Percentiles rank a stretch among this genome's conserved stretches.
Conservation (phyloP, 805 yeast species). For the Saturnispora hagleri region DNA sequence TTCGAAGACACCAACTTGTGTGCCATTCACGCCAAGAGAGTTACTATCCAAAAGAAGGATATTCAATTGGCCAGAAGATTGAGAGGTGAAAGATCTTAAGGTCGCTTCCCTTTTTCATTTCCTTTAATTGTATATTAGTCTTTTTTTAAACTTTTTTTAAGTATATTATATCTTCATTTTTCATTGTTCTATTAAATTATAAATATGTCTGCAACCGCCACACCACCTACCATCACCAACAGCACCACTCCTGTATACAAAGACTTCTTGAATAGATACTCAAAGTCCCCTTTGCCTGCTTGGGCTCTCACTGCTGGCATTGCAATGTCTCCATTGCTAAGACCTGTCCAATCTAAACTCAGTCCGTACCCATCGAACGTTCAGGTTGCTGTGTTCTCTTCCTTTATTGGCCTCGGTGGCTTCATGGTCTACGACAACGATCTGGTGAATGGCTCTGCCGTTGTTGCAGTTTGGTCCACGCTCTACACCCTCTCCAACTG, state of each 20-base stretch:
- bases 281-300: conserved; percentile 39
- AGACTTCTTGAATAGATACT: not conserved
- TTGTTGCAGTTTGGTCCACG: conserved; percentile 71
- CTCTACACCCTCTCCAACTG: conserved; percentile 69
- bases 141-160: conserved; percentile 1
- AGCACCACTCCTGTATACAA: not conserved
- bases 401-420: conserved; percentile 56
- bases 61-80: conserved; percentile 96
- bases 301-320: conserved; percentile 32
- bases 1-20: conserved; percentile 98
- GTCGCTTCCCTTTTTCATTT: conserved; percentile 9
- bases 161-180: not conserved
- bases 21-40: conserved; percentile 98
- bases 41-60: conserved; percentile 97
- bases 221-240: not conserved
- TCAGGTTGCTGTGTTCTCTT: conserved; percentile 42
- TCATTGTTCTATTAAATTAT: not conserved
- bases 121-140: conserved; percentile 18
- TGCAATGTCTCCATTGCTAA: conserved; percentile 19
- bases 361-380: conserved; percentile 22
- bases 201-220: not conserved
- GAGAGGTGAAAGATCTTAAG: conserved; percentile 89
- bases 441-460: conserved; percentile 69
- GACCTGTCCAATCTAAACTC: conserved; percentile 9
- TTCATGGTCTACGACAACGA: conserved; percentile 75